A percentile compares a stretch with the other conserved stretches of the same genome.
phyloP scores from a whole-genome alignment of 176 grass and related monocot species.

The Zizania latifolia region DNA sequence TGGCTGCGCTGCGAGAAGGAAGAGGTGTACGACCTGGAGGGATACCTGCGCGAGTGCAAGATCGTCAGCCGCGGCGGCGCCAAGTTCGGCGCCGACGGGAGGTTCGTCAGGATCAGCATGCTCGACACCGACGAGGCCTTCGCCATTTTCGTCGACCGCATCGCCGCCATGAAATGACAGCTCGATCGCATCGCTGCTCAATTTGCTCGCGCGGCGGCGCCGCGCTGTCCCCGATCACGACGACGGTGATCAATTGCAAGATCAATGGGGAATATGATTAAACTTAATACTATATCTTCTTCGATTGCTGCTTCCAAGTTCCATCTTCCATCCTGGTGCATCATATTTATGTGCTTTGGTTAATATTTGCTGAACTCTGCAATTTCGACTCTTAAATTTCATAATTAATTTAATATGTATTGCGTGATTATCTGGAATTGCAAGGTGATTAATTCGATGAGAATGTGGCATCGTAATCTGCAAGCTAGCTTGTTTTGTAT shows the following conservation, averaged over 20 bases:
- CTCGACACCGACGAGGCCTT: conserved; percentile 54
- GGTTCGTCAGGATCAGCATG: conserved; percentile 54
- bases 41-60: conserved; percentile 30
- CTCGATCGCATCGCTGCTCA: too few species aligned
- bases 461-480: too few species aligned
- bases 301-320: too few species aligned
- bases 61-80: conserved; percentile 41
- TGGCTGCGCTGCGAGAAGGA: conserved; percentile 52
- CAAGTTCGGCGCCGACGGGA: conserved; percentile 31
- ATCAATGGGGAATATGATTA: neutral
- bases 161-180: conserved; percentile 24
- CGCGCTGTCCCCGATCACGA: too few species aligned
- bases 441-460: too few species aligned
- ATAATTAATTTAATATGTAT: too few species aligned
- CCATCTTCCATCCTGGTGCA: neutral
- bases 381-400: neutral
- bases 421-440: too few species aligned
- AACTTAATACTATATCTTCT: neutral
- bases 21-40: conserved; percentile 25
- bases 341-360: neutral
- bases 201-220: too few species aligned
- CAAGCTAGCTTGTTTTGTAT: too few species aligned
- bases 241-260: neutral
- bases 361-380: neutral
- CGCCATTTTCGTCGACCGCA: conserved; percentile 35